Conservation (phyloP, 768 basidiomycete genomes). For the Lactarius psammicola region DNA sequence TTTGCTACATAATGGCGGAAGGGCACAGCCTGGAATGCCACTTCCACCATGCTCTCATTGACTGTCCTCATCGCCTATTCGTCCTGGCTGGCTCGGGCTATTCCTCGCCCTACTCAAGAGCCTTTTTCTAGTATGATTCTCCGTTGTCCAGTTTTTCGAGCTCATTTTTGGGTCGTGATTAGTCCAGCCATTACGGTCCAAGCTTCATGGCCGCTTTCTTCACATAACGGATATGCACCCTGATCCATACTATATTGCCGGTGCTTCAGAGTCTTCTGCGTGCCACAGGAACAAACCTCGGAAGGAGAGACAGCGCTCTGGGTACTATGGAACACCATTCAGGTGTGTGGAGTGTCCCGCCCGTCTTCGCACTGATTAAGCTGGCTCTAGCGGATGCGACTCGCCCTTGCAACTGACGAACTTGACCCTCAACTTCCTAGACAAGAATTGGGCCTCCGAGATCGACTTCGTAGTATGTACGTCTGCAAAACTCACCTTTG, state of each 20-base stretch:
- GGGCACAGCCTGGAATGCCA: not conserved
- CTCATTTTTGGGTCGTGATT: constrained; percentile 6
- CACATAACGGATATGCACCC: constrained; percentile 87
- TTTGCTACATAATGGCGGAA: not conserved
- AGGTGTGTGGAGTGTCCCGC: constrained; percentile 45
- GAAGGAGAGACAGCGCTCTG: constrained; percentile 51
- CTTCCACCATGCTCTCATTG: constrained; percentile 19
- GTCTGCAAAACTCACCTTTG: constrained; percentile 30
- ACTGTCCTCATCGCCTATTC: not conserved
- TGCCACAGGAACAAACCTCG: constrained; percentile 66
- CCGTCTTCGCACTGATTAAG: constrained; percentile 4
- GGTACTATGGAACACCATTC: constrained; percentile 65
- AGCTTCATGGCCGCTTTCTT: constrained; percentile 69
- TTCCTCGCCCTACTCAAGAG: constrained; percentile 18
- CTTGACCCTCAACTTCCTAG: constrained; percentile 75
- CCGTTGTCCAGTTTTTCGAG: not conserved
- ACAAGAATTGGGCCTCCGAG: constrained; percentile 74
- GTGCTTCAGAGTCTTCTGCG: constrained; percentile 53
- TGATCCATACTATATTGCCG: constrained; percentile 59
- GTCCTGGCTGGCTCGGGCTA: constrained; percentile 5
- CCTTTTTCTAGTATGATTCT: constrained; percentile 15
- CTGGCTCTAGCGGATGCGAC: constrained; percentile 64
- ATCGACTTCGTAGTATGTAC: constrained; percentile 89
- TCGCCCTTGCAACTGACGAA: constrained; percentile 78
- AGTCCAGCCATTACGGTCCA: constrained; percentile 33